Evolutionary conservation across 148 eudicot genomes (phyloP).

Genomic region (Tetragonia tetragonoides): DNA sequence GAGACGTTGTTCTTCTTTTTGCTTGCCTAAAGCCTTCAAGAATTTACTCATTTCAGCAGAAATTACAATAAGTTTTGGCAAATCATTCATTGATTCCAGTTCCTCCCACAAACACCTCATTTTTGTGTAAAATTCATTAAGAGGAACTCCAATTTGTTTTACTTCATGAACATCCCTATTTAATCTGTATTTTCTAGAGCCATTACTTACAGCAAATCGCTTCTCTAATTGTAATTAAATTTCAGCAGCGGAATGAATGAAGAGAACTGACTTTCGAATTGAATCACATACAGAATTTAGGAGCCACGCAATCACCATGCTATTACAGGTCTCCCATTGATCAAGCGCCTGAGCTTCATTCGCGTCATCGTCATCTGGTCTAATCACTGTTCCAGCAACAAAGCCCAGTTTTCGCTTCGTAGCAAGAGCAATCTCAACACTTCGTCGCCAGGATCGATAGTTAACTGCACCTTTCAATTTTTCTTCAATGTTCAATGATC

Average conservation of each 20-base stretch:
- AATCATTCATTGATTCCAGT: not conserved
- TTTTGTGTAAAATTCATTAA: not conserved
- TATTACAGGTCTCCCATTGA: not conserved
- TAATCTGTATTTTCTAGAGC: not conserved
- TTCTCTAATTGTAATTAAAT: not conserved
- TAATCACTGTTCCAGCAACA: not conserved
- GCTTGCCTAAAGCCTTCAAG: not conserved
- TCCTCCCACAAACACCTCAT: not conserved
- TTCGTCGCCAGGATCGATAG: not conserved
- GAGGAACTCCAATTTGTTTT: not conserved
- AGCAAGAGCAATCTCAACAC: not conserved
- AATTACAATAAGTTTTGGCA: not conserved
- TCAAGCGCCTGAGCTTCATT: too few species aligned
- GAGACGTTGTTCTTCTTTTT: not conserved
- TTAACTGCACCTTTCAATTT: not conserved
- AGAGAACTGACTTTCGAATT: not conserved
- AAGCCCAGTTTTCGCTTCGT: not conserved
- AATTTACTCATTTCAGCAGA: not conserved
- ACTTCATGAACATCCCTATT: not conserved
- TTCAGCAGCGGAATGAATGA: not conserved
- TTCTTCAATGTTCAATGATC: not conserved
- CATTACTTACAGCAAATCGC: not conserved
- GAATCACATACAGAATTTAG: not conserved
- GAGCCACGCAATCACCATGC: not conserved
- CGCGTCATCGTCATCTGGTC: not conserved